These are phyloP conservation scores for Fusarium poae DNA, from an alignment of 2,329 filamentous ascomycete species.

Conservation along the genomic window DNA sequence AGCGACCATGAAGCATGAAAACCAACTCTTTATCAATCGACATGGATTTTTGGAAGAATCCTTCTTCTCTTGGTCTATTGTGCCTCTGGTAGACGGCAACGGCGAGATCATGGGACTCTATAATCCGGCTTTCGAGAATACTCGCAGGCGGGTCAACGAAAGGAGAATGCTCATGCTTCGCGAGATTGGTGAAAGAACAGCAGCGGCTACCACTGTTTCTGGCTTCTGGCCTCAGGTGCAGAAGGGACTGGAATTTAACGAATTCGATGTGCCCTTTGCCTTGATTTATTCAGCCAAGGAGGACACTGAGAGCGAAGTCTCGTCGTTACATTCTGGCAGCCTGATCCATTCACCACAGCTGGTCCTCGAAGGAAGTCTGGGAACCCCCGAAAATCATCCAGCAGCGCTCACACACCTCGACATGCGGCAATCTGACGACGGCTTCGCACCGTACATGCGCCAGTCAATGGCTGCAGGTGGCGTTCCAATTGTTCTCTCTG, in stretches of 20 bases:
- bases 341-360: conserved; percentile 72
- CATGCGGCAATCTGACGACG: conserved; percentile 75
- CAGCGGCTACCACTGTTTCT: conserved; percentile 77
- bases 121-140: conserved; percentile 86
- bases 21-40: conserved; percentile 78
- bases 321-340: conserved; percentile 78
- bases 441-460: conserved; percentile 81
- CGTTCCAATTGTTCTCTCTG: conserved; percentile 75
- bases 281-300: conserved; percentile 82
- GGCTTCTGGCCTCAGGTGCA: conserved; percentile 80
- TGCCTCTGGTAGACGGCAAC: conserved; percentile 80
- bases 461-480: conserved; percentile 77
- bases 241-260: conserved; percentile 78
- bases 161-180: conserved; percentile 82
- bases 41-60: conserved; percentile 81
- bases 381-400: conserved; percentile 73
- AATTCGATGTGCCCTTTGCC: conserved; percentile 80
- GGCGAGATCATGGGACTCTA: conserved; percentile 82
- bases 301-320: conserved; percentile 77
- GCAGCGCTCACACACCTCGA: conserved; percentile 74
- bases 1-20: conserved; percentile 87
- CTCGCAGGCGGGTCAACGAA: conserved; percentile 81
- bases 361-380: conserved; percentile 78
- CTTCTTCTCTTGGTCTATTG: conserved; percentile 86
- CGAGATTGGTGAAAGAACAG: conserved; percentile 81